These are phyloP conservation scores for Cyclanthera cordifolia DNA, from an alignment of 306 rosid species.

Conservation along the genomic window DNA sequence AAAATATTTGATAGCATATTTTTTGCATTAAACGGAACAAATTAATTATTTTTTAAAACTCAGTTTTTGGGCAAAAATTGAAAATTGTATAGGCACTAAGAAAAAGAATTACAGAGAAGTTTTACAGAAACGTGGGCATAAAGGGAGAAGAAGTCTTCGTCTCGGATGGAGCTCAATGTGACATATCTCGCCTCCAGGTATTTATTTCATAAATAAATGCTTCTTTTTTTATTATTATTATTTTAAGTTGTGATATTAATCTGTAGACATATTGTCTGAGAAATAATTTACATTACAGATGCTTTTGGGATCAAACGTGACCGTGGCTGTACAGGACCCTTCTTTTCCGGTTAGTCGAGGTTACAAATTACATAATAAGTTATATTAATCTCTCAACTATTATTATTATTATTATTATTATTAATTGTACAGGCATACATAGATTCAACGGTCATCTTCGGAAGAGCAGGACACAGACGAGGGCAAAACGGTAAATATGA, in stretches of 20 bases:
- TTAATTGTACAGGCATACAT: constrained; percentile 34
- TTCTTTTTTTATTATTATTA: no score
- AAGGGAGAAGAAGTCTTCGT: constrained; percentile 40
- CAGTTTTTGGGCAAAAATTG: background rate
- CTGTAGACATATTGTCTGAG: no score
- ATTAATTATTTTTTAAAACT: background rate
- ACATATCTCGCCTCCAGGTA: constrained; percentile 55
- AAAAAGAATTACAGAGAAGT: constrained; percentile 36
- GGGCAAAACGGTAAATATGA: constrained; percentile 29
- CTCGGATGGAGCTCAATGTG: constrained; percentile 64
- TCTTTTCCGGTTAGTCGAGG: constrained; percentile 41
- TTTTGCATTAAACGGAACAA: background rate
- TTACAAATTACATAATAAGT: no score
- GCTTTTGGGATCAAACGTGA: constrained; percentile 34
- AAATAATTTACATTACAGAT: no score
- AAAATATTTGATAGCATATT: background rate
- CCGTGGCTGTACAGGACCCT: constrained; percentile 57
- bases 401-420: no score
- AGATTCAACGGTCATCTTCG: constrained; percentile 45
- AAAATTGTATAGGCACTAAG: constrained; percentile 28
- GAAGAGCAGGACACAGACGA: constrained; percentile 28
- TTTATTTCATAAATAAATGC: background rate
- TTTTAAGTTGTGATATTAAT: no score
- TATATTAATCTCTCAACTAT: no score
- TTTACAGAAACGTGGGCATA: constrained; percentile 29